These are phyloP conservation scores for Crithidia brevicula DNA, from an alignment of 208 protist species.

Conservation along the genomic window DNA sequence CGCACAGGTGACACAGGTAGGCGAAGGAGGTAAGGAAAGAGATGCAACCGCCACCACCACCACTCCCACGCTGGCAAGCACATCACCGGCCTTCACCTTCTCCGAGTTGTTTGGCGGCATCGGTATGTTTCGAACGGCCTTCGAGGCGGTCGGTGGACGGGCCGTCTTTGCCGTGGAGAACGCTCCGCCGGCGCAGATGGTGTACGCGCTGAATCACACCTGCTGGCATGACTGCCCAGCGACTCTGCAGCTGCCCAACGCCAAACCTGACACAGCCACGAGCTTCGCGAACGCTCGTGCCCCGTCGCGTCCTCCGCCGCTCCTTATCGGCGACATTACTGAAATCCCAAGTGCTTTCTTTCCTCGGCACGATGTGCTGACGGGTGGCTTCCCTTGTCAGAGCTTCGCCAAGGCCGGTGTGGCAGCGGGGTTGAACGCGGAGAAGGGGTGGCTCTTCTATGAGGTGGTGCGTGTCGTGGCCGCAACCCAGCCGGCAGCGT, in stretches of 20 bases:
- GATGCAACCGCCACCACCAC: too few relatives aligned
- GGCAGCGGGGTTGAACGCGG: conserved; percentile 47
- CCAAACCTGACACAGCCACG: conserved; percentile 5
- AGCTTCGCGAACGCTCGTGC: background rate
- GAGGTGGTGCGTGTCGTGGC: conserved; percentile 77
- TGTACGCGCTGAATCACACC: conserved; percentile 67
- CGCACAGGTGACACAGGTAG: too few relatives aligned
- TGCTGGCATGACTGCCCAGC: conserved; percentile 25
- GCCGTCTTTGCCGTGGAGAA: conserved; percentile 77
- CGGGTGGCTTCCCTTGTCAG: conserved; percentile 87
- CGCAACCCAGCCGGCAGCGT: conserved; percentile 39
- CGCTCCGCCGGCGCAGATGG: conserved; percentile 37
- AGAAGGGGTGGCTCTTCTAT: conserved; percentile 75
- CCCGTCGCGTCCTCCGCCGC: background rate
- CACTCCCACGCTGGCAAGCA: too few relatives aligned
- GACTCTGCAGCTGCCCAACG: conserved; percentile 21
- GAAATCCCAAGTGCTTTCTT: conserved; percentile 60
- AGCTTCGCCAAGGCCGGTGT: conserved; percentile 73
- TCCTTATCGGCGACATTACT: conserved; percentile 77
- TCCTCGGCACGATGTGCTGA: conserved; percentile 76
- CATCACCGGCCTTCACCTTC: conserved; percentile 69
- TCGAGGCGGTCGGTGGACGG: conserved; percentile 61
- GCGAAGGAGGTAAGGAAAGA: too few relatives aligned
- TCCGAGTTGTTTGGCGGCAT: conserved; percentile 91
- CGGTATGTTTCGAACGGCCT: conserved; percentile 79